Conservation (phyloP, 768 basidiomycete genomes). For the Xerocomus brunneocitrinus region DNA sequence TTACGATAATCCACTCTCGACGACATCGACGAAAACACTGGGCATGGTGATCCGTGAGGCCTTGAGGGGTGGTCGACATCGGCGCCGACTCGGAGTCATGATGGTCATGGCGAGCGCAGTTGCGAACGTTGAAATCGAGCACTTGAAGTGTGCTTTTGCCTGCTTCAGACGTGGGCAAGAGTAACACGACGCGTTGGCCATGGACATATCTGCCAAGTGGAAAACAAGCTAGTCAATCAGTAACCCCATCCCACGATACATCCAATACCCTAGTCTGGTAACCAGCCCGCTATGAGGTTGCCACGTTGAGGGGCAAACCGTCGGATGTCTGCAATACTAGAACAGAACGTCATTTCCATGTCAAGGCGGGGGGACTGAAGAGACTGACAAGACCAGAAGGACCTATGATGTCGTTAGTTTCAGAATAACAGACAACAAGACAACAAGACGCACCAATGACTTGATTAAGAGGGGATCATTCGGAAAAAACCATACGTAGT, state of each 20-base stretch:
- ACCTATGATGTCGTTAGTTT: constrained; percentile 3
- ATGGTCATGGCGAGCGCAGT: background rate
- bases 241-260: background rate
- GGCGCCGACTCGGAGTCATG: background rate
- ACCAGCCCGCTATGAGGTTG: too few species aligned
- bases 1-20: constrained; percentile 32
- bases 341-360: background rate
- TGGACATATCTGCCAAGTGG: constrained; percentile 35
- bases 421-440: background rate
- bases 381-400: constrained; percentile 10
- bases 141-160: constrained; percentile 16
- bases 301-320: too few species aligned
- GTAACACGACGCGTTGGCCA: constrained; percentile 36
- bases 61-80: constrained; percentile 9
- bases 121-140: constrained; percentile 31
- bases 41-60: constrained; percentile 4
- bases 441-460: constrained; percentile 4
- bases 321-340: constrained; percentile 3
- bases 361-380: background rate
- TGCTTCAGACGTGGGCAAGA: constrained; percentile 8
- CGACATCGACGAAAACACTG: constrained; percentile 19
- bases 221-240: background rate
- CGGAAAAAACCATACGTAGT: constrained; percentile 8
- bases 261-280: background rate
- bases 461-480: constrained; percentile 5